phyloP scores from a whole-genome alignment of 495 filamentous ascomycete species.

The Staphylotrichum longicolle region DNA sequence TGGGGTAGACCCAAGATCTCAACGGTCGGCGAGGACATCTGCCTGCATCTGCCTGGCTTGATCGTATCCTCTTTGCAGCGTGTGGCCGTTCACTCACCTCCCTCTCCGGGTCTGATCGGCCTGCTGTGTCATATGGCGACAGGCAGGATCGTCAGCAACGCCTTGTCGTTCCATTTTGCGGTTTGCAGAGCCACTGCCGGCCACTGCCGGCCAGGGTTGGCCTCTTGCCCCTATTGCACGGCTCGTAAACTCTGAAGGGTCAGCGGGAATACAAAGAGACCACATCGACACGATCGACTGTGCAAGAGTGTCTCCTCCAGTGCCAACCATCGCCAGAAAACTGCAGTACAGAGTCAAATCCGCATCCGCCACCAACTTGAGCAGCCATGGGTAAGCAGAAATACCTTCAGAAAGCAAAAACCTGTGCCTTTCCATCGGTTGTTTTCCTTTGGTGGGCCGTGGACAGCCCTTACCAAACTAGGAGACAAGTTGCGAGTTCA shows the following conservation, averaged over 20 bases:
- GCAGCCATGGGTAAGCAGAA: not conserved
- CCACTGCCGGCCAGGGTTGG: conserved; percentile 2
- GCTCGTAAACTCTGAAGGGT: too few relatives aligned
- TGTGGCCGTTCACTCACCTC: not conserved
- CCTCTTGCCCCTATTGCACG: not conserved
- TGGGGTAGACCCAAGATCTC: not conserved
- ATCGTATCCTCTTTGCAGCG: not conserved
- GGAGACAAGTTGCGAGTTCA: conserved; percentile 15
- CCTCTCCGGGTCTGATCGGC: not conserved
- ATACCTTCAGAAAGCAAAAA: not conserved
- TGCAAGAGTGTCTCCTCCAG: not conserved
- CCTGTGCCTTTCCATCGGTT: not conserved
- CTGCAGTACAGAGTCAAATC: not conserved
- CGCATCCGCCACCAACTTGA: not conserved
- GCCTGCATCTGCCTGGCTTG: not conserved
- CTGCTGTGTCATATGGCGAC: not conserved
- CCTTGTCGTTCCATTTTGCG: not conserved
- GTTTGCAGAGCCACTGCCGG: too few relatives aligned
- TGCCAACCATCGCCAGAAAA: not conserved
- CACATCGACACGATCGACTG: not conserved
- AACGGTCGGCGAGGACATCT: not conserved
- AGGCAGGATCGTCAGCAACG: conserved; percentile 7
- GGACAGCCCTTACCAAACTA: not conserved
- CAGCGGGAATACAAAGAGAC: conserved; percentile 11
- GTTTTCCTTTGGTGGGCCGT: not conserved